These are phyloP conservation scores for Cadophora malorum DNA, from an alignment of 2,329 filamentous ascomycete genomes.

Conservation along the genomic window DNA sequence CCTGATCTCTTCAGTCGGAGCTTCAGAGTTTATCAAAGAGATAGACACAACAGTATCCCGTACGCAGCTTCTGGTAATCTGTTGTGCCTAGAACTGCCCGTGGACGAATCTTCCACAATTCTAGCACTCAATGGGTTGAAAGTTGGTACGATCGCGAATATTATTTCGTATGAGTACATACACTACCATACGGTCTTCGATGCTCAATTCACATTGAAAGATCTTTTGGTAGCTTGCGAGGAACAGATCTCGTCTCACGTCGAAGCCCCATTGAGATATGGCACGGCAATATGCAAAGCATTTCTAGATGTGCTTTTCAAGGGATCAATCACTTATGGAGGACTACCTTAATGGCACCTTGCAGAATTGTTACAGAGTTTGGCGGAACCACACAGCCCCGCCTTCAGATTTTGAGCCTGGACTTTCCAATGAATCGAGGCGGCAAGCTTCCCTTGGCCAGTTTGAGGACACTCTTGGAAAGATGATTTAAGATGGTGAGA, in stretches of 20 bases:
- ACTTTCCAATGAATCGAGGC: background rate
- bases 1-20: background rate
- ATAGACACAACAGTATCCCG: background rate
- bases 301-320: background rate
- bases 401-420: background rate
- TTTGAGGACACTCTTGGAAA: slow-evolving; percentile 2
- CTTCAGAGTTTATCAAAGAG: slow-evolving; percentile 4
- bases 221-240: background rate
- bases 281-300: background rate
- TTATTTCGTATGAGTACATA: background rate
- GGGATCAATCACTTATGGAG: background rate
- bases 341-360: background rate
- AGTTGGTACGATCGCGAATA: background rate
- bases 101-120: background rate
- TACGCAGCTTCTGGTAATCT: background rate
- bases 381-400: no score
- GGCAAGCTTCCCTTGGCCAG: slow-evolving; percentile 1
- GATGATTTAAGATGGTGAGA: background rate
- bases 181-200: background rate
- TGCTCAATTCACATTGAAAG: background rate
- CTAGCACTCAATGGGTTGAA: background rate
- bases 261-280: background rate
- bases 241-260: background rate
- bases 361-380: background rate
- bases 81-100: background rate